These are phyloP conservation scores for Enterocytospora artemiae DNA, from an alignment of 371 early-diverging fungal genomes.

Conservation along the genomic window DNA sequence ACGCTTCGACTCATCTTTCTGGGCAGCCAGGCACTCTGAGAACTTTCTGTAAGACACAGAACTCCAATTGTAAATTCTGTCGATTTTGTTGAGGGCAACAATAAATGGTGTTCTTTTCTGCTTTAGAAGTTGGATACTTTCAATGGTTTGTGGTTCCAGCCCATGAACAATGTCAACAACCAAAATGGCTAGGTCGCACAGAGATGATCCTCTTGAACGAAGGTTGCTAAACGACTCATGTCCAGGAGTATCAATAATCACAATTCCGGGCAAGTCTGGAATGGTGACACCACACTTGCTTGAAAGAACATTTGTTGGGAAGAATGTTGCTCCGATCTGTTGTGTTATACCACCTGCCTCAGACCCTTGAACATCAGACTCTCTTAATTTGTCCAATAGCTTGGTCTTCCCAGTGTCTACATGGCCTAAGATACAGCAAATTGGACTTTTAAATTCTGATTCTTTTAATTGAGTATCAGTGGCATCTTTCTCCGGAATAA, in stretches of 20 bases:
- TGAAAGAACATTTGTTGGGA: constrained; percentile 82
- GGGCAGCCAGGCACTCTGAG: constrained; percentile 67
- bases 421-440: constrained; percentile 97
- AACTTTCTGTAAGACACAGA: constrained; percentile 64
- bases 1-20: constrained; percentile 65
- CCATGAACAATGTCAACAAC: constrained; percentile 99
- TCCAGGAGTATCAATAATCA: constrained; percentile 98
- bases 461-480: constrained; percentile 67
- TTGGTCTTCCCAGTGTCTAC: constrained; percentile 99
- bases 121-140: constrained; percentile 81
- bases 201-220: constrained; percentile 87
- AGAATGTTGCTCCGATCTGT: constrained; percentile 99
- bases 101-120: constrained; percentile 94
- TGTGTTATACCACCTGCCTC: constrained; percentile 99
- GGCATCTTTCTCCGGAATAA: constrained; percentile 26
- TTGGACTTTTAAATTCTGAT: constrained; percentile 83
- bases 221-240: constrained; percentile 99
- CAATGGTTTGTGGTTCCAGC: constrained; percentile 93
- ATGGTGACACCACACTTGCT: constrained; percentile 58
- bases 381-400: constrained; percentile 93
- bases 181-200: constrained; percentile 97
- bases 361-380: constrained; percentile 96
- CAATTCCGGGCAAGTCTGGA: constrained; percentile 82
- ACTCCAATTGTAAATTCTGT: constrained; percentile 91
- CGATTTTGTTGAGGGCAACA: constrained; percentile 98